Evolutionary conservation across 2,329 filamentous ascomycete genomes (phyloP), one percentile per base, ranked within the genome.

Genomic region (Fusarium pilosicola): DNA sequence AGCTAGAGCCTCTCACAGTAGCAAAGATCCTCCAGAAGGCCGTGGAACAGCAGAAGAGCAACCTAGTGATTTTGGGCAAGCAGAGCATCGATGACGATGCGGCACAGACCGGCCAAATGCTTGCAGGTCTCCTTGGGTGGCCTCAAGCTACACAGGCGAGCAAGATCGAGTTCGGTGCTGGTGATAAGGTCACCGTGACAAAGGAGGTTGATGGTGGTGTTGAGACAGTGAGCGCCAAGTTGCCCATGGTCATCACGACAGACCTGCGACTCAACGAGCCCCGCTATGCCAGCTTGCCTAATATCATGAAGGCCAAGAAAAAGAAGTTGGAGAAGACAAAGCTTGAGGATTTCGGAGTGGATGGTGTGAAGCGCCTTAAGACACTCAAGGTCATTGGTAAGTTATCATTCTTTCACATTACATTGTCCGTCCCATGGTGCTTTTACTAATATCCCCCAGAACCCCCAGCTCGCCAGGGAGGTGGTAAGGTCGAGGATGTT

Each of bases 291-390:
- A 97, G 91, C 84, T 83, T 99, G 89, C 96, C 95, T 57, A 98
- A 98, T 82, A 98, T 99, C 75, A 99, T 99, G 96, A 99, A 98
- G 92, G 96, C 96, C 60, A 99, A 99, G 93, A 99, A 98, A 93
- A 99, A 99, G 93, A 94, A 94, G 80, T 81, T 99, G 78, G 94
- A 96, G 79, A 98, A 98, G 92, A 93, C 94, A 88, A 94, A 89
- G 75, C 83, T 98, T 82, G 88, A 86, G 65, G 96, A 99, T 81
- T 93, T 93, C 82, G 94, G 93, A 5, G 84, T 97, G 48, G 91
- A 95, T 78, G 89, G 89, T 59, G 88, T 89, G 82, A 91, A 88
- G 84, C 88, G 95, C 78, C 84, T 99, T 82, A 97, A 96, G 90
- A 93, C 94, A 62, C 80, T 98, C 77, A 96, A 96, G 89, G 95